phyloP scores from a whole-genome alignment of 2,329 filamentous ascomycete genomes.

The Colletotrichum phormii region DNA sequence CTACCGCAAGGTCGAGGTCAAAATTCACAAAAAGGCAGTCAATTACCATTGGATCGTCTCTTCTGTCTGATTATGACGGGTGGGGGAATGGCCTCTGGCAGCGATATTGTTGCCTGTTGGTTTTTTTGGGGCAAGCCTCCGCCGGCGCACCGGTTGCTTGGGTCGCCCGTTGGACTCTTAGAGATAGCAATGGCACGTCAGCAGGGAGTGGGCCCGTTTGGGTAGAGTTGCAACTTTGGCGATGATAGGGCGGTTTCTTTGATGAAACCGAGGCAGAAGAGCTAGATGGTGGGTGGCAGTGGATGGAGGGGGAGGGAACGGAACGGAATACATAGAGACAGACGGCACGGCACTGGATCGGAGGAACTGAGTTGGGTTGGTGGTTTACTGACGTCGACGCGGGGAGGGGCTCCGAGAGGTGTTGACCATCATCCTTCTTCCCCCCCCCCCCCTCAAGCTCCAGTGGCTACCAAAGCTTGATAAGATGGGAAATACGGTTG shows the following conservation, averaged over 20 bases:
- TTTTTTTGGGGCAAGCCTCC: background rate
- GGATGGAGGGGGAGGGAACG: background rate
- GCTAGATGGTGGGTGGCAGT: background rate
- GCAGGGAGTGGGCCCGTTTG: constrained; percentile 7
- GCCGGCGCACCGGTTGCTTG: background rate
- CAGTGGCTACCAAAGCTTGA: background rate
- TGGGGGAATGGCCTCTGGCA: background rate
- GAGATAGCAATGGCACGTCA: background rate
- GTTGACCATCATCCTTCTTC: background rate
- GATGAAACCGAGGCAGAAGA: constrained; percentile 9
- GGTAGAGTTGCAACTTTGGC: background rate
- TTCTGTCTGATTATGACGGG: background rate
- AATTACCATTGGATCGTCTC: background rate
- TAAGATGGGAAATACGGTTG: background rate
- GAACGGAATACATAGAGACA: background rate
- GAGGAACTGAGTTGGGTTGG: background rate
- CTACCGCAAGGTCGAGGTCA: background rate
- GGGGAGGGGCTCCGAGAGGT: background rate
- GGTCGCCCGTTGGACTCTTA: background rate
- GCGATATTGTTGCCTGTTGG: background rate
- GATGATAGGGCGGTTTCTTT: background rate
- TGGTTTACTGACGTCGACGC: constrained; percentile 1
- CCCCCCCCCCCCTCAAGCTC: background rate
- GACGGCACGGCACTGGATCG: background rate
- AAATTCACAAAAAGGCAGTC: background rate